Conservation (phyloP, 176 grass and related monocot genomes). For the Ampelocalamus luodianensis region DNA sequence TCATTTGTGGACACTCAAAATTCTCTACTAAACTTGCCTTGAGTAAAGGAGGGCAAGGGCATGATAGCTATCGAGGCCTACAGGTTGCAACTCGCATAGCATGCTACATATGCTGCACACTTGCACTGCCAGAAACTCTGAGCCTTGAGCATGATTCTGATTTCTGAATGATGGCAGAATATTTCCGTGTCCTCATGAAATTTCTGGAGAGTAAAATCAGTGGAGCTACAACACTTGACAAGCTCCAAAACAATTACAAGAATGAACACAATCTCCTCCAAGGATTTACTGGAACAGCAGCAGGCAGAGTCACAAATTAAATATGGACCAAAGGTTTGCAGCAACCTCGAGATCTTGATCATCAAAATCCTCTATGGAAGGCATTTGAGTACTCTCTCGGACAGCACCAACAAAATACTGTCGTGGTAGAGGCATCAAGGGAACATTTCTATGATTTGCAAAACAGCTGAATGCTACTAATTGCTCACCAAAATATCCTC, state of each 20-base stretch:
- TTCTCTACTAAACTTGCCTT: background rate
- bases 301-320: background rate
- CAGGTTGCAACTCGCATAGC: background rate
- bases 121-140: background rate
- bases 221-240: background rate
- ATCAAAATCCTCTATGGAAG: slow-evolving; percentile 23
- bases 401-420: slow-evolving; percentile 12
- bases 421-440: slow-evolving; percentile 21
- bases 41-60: background rate
- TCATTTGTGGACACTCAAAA: background rate
- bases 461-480: slow-evolving; percentile 34
- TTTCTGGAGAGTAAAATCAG: background rate
- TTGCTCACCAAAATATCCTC: slow-evolving; percentile 59
- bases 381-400: background rate
- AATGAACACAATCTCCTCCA: background rate
- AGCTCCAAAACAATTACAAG: background rate
- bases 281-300: background rate
- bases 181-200: background rate
- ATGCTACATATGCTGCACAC: background rate
- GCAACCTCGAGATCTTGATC: slow-evolving; percentile 17
- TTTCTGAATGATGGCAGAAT: background rate
- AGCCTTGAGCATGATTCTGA: background rate
- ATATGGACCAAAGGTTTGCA: slow-evolving; percentile 26
- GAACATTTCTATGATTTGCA: slow-evolving; percentile 1
- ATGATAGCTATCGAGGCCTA: background rate